A percentile compares a stretch with the other conserved stretches of the same genome.
These are phyloP conservation scores for Lophium mytilinum DNA, from an alignment of 495 filamentous ascomycete genomes.

Conservation along the genomic window DNA sequence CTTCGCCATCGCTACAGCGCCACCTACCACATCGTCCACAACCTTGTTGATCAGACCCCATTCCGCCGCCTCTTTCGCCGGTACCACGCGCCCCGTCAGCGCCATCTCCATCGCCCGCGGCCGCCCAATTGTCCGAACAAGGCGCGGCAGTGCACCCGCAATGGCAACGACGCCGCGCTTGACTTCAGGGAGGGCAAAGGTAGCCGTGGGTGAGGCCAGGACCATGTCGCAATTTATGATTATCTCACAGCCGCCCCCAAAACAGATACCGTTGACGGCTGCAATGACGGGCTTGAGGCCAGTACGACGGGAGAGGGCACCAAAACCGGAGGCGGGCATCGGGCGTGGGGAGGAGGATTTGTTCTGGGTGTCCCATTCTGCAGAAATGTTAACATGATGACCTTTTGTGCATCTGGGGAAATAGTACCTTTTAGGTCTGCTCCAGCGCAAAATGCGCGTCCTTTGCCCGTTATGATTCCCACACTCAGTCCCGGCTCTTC, in stretches of 20 bases:
- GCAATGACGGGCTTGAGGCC: too few species aligned
- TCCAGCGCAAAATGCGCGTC: slow-evolving; percentile 51
- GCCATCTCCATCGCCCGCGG: slow-evolving; percentile 8
- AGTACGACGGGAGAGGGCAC: too few species aligned
- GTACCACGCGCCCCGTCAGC: neutral
- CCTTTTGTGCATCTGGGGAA: too few species aligned
- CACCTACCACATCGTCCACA: slow-evolving; percentile 35
- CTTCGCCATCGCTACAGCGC: slow-evolving; percentile 36
- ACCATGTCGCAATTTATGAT: slow-evolving; percentile 5
- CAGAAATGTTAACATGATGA: too few species aligned
- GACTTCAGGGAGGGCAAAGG: slow-evolving; percentile 6
- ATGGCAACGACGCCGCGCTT: slow-evolving; percentile 4
- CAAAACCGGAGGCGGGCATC: too few species aligned
- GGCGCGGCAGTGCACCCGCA: slow-evolving; percentile 1
- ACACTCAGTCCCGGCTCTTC: slow-evolving; percentile 28
- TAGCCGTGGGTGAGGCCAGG: neutral
- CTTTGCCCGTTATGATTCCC: slow-evolving; percentile 49
- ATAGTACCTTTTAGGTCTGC: slow-evolving; percentile 45
- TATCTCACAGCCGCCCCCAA: too few species aligned
- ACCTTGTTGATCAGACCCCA: slow-evolving; percentile 45
- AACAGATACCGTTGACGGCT: too few species aligned
- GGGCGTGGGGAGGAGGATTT: too few species aligned
- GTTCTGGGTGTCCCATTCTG: too few species aligned
- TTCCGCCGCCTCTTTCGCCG: neutral
- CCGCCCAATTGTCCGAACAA: slow-evolving; percentile 3